Conservation (phyloP, 139 green algal species). For the Ettlia oleoabundans region DNA sequence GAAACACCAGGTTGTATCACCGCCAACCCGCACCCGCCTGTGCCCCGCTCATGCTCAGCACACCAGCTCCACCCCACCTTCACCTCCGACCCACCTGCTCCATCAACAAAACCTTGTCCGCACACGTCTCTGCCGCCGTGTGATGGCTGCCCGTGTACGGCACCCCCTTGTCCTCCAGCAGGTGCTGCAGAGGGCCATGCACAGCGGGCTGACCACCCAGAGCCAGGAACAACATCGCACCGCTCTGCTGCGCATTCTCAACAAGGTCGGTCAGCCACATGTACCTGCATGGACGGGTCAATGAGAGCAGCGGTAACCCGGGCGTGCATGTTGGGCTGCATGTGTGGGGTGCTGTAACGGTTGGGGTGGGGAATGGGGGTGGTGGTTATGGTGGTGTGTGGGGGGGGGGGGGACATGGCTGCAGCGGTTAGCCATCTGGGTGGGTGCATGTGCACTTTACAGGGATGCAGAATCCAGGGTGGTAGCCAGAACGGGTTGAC, state of each 20-base stretch:
- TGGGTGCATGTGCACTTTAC: slow-evolving; percentile 6
- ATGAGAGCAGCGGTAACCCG: too few relatives aligned
- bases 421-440: not conserved
- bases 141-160: slow-evolving; percentile 26
- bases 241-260: slow-evolving; percentile 1
- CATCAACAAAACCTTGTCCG: slow-evolving; percentile 28
- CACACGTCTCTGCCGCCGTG: slow-evolving; percentile 26
- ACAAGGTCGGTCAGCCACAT: slow-evolving; percentile 28
- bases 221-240: slow-evolving; percentile 32
- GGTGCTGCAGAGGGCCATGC: slow-evolving; percentile 36
- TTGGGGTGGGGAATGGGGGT: not conserved
- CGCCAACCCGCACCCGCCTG: too few relatives aligned
- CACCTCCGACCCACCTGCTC: too few relatives aligned
- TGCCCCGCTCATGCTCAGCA: too few relatives aligned
- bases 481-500: not conserved
- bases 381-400: not conserved
- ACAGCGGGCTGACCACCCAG: slow-evolving; percentile 16
- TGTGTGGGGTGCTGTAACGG: too few relatives aligned
- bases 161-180: slow-evolving; percentile 38
- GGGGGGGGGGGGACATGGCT: not conserved
- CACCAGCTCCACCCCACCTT: too few relatives aligned
- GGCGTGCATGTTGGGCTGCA: too few relatives aligned
- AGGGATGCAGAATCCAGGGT: not conserved
- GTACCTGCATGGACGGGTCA: slow-evolving; percentile 2
- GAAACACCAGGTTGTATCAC: too few relatives aligned